These are phyloP conservation scores for Candida silvicultrix DNA, from an alignment of 805 yeast species.

Conservation along the genomic window DNA sequence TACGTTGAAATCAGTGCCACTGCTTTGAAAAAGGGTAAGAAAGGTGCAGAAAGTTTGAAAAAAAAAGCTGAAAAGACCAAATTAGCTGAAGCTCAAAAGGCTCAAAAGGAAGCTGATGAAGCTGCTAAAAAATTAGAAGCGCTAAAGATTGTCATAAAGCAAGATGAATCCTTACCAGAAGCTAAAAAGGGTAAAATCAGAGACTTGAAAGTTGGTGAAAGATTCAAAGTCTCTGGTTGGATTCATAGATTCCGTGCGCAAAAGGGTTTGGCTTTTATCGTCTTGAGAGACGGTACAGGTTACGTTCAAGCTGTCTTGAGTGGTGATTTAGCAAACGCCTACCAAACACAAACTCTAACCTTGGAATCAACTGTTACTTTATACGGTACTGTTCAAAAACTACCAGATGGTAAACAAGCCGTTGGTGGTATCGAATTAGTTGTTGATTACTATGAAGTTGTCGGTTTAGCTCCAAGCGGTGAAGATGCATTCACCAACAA, in stretches of 20 bases:
- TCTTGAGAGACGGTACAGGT: constrained; percentile 94
- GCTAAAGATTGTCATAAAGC: constrained; percentile 65
- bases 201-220: constrained; percentile 44
- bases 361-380: constrained; percentile 79
- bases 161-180: constrained; percentile 66
- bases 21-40: constrained; percentile 92
- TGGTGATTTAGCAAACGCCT: constrained; percentile 91
- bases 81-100: constrained; percentile 43
- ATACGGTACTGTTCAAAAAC: constrained; percentile 71
- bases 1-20: constrained; percentile 80
- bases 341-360: constrained; percentile 78
- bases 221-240: constrained; percentile 91
- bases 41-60: constrained; percentile 87
- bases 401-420: constrained; percentile 95
- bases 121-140: constrained; percentile 73
- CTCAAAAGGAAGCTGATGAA: constrained; percentile 61
- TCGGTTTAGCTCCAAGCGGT: constrained; percentile 95
- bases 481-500: constrained; percentile 93
- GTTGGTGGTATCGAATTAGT: constrained; percentile 95
- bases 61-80: constrained; percentile 55
- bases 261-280: constrained; percentile 86
- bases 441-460: constrained; percentile 83
- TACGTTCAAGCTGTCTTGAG: constrained; percentile 78
- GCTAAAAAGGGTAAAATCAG: constrained; percentile 64
- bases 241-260: constrained; percentile 89